Evolutionary conservation across 352 stramenopile species (phyloP).

Genomic region (Phytophthora syringae): DNA sequence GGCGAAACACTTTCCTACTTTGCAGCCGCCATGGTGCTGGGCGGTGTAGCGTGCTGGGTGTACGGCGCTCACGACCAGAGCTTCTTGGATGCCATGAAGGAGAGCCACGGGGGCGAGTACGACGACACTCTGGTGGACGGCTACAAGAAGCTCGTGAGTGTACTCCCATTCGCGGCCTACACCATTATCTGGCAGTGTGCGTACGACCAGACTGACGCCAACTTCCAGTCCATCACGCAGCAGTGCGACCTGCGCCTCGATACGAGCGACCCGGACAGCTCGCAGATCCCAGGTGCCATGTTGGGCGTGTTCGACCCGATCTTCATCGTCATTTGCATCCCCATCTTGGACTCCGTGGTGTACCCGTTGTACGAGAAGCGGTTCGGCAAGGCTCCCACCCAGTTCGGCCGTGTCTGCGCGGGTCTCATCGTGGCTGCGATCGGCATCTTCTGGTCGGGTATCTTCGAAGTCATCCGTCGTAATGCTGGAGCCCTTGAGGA

Average conservation of each 20-base stretch:
- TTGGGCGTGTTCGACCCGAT: slow-evolving; percentile 89
- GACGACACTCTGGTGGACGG: slow-evolving; percentile 86
- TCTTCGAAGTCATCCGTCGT: slow-evolving; percentile 79
- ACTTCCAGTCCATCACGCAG: slow-evolving; percentile 89
- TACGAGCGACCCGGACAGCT: slow-evolving; percentile 31
- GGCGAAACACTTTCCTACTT: slow-evolving; percentile 59
- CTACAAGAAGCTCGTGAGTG: slow-evolving; percentile 85
- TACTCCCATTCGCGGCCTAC: slow-evolving; percentile 86
- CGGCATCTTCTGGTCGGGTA: slow-evolving; percentile 84
- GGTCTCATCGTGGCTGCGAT: slow-evolving; percentile 76
- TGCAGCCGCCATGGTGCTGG: slow-evolving; percentile 40
- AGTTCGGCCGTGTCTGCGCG: slow-evolving; percentile 85
- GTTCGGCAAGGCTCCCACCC: slow-evolving; percentile 59
- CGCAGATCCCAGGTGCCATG: slow-evolving; percentile 77
- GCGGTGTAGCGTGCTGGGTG: slow-evolving; percentile 58
- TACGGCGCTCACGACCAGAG: slow-evolving; percentile 48
- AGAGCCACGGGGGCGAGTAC: slow-evolving; percentile 66
- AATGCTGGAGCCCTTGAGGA: slow-evolving; percentile 46
- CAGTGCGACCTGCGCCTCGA: slow-evolving; percentile 79
- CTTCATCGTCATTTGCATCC: slow-evolving; percentile 84
- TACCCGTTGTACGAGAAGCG: slow-evolving; percentile 71
- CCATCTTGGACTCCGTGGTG: slow-evolving; percentile 71
- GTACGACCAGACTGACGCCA: slow-evolving; percentile 88
- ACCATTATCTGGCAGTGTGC: slow-evolving; percentile 91
- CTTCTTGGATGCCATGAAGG: slow-evolving; percentile 57